A percentile compares a stretch with the other conserved stretches of the same genome.
phyloP scores from a whole-genome alignment of 768 basidiomycete genomes.

The Clitopilus hobsonii region DNA sequence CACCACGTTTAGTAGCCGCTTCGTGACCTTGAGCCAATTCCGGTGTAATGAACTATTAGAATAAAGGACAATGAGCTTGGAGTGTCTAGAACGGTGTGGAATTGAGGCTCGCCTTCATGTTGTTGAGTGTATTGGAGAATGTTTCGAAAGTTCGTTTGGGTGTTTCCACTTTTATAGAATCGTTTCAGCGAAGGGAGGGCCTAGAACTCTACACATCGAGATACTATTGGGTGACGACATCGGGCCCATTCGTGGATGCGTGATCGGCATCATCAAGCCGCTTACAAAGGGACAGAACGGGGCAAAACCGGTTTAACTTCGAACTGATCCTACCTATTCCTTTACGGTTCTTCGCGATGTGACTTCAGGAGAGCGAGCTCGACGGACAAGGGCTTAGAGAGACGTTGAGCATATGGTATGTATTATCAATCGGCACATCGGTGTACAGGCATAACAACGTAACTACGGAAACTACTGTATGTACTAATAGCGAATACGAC shows the following conservation, averaged over 20 bases:
- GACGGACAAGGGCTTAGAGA: not conserved
- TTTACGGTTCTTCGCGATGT: not conserved
- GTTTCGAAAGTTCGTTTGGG: not conserved
- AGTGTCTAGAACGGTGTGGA: not conserved
- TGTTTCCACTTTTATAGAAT: not conserved
- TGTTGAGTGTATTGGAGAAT: not conserved
- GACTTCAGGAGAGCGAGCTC: too few species aligned
- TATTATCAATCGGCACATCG: not conserved
- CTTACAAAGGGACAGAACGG: not conserved
- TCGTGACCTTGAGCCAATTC: slow-evolving; percentile 51
- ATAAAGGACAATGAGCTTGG: not conserved
- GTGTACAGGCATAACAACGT: slow-evolving; percentile 3
- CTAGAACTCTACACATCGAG: not conserved
- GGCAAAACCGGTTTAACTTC: not conserved
- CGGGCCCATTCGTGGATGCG: not conserved
- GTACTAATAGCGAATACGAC: not conserved
- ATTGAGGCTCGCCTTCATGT: slow-evolving; percentile 28
- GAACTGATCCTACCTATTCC: not conserved
- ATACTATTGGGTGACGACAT: not conserved
- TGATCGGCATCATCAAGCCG: not conserved
- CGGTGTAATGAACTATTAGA: slow-evolving; percentile 30
- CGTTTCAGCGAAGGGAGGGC: not conserved
- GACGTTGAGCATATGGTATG: not conserved
- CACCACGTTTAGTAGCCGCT: slow-evolving; percentile 55
- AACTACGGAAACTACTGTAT: slow-evolving; percentile 8